Percentiles rank a stretch among this genome's conserved stretches.
Conservation (phyloP, 23 red algal genomes). For the Cyanidiococcus yangmingshanensis region DNA sequence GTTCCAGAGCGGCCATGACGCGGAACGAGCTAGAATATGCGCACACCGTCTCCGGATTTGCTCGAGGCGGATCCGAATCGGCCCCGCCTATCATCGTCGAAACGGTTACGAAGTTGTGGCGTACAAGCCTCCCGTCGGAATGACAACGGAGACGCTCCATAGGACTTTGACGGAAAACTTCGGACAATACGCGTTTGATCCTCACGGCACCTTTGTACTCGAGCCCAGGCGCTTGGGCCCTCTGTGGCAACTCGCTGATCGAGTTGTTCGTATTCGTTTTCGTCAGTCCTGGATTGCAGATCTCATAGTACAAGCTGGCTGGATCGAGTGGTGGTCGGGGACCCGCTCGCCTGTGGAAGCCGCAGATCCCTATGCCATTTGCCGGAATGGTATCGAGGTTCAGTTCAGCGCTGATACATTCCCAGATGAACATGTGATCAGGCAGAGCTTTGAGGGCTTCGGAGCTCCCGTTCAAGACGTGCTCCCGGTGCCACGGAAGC, state of each 20-base stretch:
- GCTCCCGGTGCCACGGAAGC: neutral
- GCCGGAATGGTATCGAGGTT: slow-evolving; percentile 6
- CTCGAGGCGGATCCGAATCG: slow-evolving; percentile 5
- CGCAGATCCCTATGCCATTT: neutral
- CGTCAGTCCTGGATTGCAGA: neutral
- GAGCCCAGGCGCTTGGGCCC: neutral
- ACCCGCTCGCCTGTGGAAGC: neutral
- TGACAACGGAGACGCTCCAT: neutral
- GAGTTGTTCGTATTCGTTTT: slow-evolving; percentile 4
- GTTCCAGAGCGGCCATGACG: neutral
- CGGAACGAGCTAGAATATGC: neutral
- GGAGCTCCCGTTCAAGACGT: neutral
- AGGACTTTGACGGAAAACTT: neutral
- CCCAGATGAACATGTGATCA: neutral
- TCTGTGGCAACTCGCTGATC: neutral
- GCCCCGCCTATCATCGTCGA: slow-evolving; percentile 5
- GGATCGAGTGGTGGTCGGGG: neutral
- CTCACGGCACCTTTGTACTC: slow-evolving; percentile 2
- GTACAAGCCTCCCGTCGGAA: neutral
- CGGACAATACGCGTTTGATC: neutral
- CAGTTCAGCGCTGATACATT: neutral
- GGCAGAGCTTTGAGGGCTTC: neutral
- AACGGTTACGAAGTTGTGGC: slow-evolving; percentile 3
- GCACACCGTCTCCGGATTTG: neutral
- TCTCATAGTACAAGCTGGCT: neutral